Evolutionary conservation across 2,329 filamentous ascomycete species (phyloP), one percentile per base, ranked within the genome.

Genomic region (Passalora sequoiae): DNA sequence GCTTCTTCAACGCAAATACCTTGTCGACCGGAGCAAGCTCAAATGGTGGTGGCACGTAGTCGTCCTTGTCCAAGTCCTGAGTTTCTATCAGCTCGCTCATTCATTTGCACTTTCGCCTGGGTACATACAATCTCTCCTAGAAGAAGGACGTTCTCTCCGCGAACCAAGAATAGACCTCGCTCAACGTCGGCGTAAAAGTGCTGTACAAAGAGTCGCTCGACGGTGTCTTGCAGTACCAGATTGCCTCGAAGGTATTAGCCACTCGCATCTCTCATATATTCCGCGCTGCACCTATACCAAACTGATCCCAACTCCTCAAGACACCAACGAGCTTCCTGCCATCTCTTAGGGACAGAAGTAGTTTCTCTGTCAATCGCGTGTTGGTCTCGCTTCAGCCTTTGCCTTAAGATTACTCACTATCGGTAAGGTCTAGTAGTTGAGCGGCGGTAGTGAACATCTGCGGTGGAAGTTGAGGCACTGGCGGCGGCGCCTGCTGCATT

Each of bases 391-490:
- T 43, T 16, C 12, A 38, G 40, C 27, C 22, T 16, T 25, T 20
- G 6, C 22, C 16, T 9, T 20, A n/a, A 28, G 12, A 15, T 17
- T 30, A 57, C 56, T 73, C 80, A 97, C 91, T 98, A 72, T 98
- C 92, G 59, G 92, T 97, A 60, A 98, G 76, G 66, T 98, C 92
- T 46, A 98, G 74, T 46, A 98, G 74, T 72, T 97, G 92, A 42
- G 92, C 89, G 22, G 92, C 92, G 22, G 92, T 98, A 13, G 92
- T 94, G 71, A 98, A 98, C 84, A 97, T 96, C 73, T 98, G 91
- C 47, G 89, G 89, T 10, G 86, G 86, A 28, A 91, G 72, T 67
- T 87, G 84, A 51, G 79, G 76, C 4, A 71, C 66, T 33, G 64
- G 63, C 25, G 68, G 67, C 20, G 33, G 33, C 17, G 16, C 17